Conservation (phyloP, 164 flowering plant genomes). For the Tetrastigma voinierianum region DNA sequence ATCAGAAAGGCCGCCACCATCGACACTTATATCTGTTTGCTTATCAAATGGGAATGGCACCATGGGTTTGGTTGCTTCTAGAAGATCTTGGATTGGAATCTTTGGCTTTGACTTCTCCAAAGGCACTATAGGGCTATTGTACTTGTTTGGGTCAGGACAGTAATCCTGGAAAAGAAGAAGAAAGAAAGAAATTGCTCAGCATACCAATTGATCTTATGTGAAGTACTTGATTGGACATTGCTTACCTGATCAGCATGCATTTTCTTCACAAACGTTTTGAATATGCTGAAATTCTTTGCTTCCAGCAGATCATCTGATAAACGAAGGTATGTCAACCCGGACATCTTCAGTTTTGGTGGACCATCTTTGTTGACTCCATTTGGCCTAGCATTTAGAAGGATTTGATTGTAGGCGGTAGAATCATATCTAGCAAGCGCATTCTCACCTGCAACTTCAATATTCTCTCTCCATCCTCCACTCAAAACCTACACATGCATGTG, state of each 20-base stretch:
- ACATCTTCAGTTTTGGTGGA: conserved; percentile 50
- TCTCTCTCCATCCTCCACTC: conserved; percentile 72
- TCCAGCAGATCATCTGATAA: conserved; percentile 50
- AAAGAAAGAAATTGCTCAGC: not conserved
- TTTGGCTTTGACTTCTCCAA: conserved; percentile 55
- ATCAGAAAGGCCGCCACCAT: conserved; percentile 30
- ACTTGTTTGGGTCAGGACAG: conserved; percentile 46
- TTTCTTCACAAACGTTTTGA: conserved; percentile 65
- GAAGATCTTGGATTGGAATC: conserved; percentile 49
- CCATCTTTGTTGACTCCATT: conserved; percentile 68
- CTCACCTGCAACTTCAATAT: conserved; percentile 74
- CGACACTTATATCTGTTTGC: conserved; percentile 60
- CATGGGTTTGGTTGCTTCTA: conserved; percentile 62
- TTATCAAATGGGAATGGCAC: conserved; percentile 58
- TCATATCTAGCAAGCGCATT: conserved; percentile 82
- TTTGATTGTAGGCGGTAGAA: conserved; percentile 61
- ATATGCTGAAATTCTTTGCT: conserved; percentile 45
- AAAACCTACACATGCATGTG: conserved; percentile 48
- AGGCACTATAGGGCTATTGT: conserved; percentile 34
- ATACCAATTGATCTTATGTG: not conserved
- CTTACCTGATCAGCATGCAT: conserved; percentile 85
- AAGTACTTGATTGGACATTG: not conserved
- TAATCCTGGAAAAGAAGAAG: conserved; percentile 41
- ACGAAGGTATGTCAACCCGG: conserved; percentile 75
- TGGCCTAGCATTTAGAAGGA: conserved; percentile 73